Percentiles rank a stretch among this genome's conserved stretches.
Evolutionary conservation across 306 rosid genomes (phyloP).

Genomic region (Lupinus albus): DNA sequence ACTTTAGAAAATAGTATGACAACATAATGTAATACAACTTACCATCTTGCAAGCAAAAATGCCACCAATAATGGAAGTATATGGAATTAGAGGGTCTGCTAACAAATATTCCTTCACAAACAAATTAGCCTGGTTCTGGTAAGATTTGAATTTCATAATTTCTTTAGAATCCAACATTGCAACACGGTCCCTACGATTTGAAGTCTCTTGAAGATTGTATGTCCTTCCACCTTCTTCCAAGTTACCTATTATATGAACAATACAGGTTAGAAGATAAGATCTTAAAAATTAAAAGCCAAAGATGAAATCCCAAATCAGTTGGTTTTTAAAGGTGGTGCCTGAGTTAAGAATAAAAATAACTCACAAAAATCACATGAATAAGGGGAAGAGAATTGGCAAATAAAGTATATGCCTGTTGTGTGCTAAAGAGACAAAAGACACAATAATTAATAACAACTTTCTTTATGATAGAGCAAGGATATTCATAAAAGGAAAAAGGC

Average conservation of each 20-base stretch:
- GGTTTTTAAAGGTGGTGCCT: background rate
- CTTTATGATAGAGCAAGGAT: slow-evolving; percentile 35
- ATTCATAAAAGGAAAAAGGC: slow-evolving; percentile 35
- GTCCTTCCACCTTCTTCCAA: slow-evolving; percentile 28
- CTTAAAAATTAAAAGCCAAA: slow-evolving; percentile 21
- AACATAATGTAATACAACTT: slow-evolving; percentile 36
- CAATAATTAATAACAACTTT: slow-evolving; percentile 6
- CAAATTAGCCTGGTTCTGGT: slow-evolving; percentile 72
- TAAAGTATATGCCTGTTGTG: slow-evolving; percentile 26
- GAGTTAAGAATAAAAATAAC: slow-evolving; percentile 21
- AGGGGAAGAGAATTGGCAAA: slow-evolving; percentile 1
- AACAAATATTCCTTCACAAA: slow-evolving; percentile 67
- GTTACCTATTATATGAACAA: slow-evolving; percentile 36
- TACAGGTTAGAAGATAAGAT: slow-evolving; percentile 28
- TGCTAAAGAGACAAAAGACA: slow-evolving; percentile 37
- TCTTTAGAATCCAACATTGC: slow-evolving; percentile 57
- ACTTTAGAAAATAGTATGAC: slow-evolving; percentile 18
- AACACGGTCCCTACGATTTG: slow-evolving; percentile 39
- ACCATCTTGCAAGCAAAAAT: slow-evolving; percentile 86
- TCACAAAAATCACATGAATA: background rate
- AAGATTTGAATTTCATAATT: slow-evolving; percentile 68
- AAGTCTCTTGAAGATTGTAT: slow-evolving; percentile 34
- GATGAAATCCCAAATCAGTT: slow-evolving; percentile 20
- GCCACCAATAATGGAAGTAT: slow-evolving; percentile 70
- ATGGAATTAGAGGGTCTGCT: slow-evolving; percentile 67